A percentile compares a stretch with the other conserved stretches of the same genome.
phyloP scores from a whole-genome alignment of 345 rosid genomes.

The Melastoma malabathricum region DNA sequence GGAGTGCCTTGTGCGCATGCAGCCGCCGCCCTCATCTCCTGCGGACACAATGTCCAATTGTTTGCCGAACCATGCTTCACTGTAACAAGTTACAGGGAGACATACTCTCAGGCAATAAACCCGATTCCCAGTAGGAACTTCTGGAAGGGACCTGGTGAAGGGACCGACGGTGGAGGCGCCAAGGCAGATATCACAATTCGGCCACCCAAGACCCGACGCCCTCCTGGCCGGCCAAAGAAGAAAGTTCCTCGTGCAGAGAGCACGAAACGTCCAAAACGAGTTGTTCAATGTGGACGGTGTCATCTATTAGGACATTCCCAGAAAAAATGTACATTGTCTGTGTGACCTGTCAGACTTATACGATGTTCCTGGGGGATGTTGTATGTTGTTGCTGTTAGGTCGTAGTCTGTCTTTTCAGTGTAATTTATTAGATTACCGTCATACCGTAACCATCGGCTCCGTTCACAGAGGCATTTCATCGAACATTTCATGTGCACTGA shows the following conservation, averaged over 20 bases:
- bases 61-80: conserved; percentile 88
- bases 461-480: no score
- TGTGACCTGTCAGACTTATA: conserved; percentile 21
- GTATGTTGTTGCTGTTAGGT: no score
- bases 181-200: conserved; percentile 46
- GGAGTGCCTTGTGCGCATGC: conserved; percentile 96
- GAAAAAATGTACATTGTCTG: conserved; percentile 86
- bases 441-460: no score
- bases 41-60: conserved; percentile 63
- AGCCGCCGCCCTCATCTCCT: conserved; percentile 89
- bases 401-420: no score
- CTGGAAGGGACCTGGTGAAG: conserved; percentile 47
- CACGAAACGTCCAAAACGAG: conserved; percentile 83
- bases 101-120: conserved; percentile 59
- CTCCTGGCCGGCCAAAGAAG: conserved; percentile 97
- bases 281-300: conserved; percentile 97
- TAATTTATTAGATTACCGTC: no score
- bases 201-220: conserved; percentile 90
- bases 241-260: conserved; percentile 89
- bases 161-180: conserved; percentile 25
- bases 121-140: conserved; percentile 43
- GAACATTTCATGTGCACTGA: no score
- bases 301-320: conserved; percentile 98
- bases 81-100: conserved; percentile 55
- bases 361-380: background rate